A percentile compares a stretch with the other conserved stretches of the same genome.
These are phyloP conservation scores for Boletus rex-veris DNA, from an alignment of 768 basidiomycete species.

Conservation along the genomic window DNA sequence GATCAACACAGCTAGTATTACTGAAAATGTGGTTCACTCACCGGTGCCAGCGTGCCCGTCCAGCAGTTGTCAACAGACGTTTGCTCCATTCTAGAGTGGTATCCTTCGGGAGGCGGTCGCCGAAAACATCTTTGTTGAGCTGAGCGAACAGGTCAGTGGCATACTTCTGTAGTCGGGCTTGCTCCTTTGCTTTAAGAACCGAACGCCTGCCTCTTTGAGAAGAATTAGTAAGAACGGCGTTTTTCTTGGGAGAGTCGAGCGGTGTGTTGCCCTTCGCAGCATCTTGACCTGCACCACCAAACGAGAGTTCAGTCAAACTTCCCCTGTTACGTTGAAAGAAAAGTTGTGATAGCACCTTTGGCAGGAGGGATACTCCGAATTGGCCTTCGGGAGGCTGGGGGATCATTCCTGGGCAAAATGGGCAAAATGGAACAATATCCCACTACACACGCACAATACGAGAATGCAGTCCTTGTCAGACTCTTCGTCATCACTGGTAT, in stretches of 20 bases:
- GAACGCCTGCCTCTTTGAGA: conserved; percentile 21
- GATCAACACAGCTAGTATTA: not conserved
- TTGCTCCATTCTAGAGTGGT: conserved; percentile 67
- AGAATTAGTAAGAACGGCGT: not conserved
- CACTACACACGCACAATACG: conserved; percentile 31
- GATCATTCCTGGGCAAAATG: conserved; percentile 40
- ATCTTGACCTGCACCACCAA: conserved; percentile 6
- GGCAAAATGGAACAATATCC: not conserved
- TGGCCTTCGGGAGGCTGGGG: conserved; percentile 46
- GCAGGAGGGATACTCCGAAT: conserved; percentile 22
- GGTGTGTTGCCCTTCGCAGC: conserved; percentile 1
- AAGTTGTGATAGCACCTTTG: not conserved
- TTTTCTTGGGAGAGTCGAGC: conserved; percentile 13
- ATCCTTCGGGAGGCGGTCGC: conserved; percentile 46
- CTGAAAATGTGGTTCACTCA: conserved; percentile 22
- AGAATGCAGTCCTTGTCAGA: conserved; percentile 38
- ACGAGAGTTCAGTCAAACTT: not conserved
- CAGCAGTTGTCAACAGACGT: conserved; percentile 63
- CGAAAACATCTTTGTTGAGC: conserved; percentile 58
- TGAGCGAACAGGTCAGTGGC: conserved; percentile 58
- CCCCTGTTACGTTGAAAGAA: not conserved
- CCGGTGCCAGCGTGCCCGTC: conserved; percentile 65
- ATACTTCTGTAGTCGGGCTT: conserved; percentile 45
- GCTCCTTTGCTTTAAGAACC: conserved; percentile 40
- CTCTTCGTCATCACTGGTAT: conserved; percentile 31